Evolutionary conservation across 768 basidiomycete genomes (phyloP).

Genomic region (Brasilioporus rufonigricans): DNA sequence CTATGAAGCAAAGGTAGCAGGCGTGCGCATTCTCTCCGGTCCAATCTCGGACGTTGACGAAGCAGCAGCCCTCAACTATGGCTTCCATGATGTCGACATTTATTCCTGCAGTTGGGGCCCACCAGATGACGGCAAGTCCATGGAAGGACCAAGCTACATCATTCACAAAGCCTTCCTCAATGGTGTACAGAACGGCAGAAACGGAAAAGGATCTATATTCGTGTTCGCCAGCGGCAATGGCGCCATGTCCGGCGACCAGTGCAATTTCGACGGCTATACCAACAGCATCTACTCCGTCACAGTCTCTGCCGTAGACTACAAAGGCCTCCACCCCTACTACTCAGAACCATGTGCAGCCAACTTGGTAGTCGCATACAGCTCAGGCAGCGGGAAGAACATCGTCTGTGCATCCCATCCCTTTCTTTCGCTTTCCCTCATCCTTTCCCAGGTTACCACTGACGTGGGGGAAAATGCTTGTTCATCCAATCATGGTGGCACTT

Average conservation of each 20-base stretch:
- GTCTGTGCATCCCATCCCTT: slow-evolving; percentile 46
- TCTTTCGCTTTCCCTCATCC: slow-evolving; percentile 13
- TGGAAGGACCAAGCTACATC: slow-evolving; percentile 91
- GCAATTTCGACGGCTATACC: slow-evolving; percentile 99
- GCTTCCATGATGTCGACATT: slow-evolving; percentile 87
- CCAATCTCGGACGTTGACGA: slow-evolving; percentile 96
- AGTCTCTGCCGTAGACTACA: slow-evolving; percentile 91
- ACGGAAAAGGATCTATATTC: slow-evolving; percentile 88
- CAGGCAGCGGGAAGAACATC: slow-evolving; percentile 90
- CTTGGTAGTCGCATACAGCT: slow-evolving; percentile 94
- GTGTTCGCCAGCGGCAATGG: slow-evolving; percentile 99
- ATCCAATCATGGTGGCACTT: slow-evolving; percentile 87
- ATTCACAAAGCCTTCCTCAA: slow-evolving; percentile 94
- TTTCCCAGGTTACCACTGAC: slow-evolving; percentile 85
- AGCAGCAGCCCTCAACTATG: slow-evolving; percentile 91
- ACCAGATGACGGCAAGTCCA: slow-evolving; percentile 88
- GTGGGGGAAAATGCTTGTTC: slow-evolving; percentile 83
- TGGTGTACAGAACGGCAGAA: slow-evolving; percentile 86
- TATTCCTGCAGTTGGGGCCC: slow-evolving; percentile 98
- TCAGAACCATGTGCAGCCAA: slow-evolving; percentile 98
- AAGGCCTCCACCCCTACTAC: slow-evolving; percentile 93
- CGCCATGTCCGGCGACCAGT: slow-evolving; percentile 87
- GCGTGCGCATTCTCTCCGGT: slow-evolving; percentile 92
- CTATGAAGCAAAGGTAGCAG: slow-evolving; percentile 87
- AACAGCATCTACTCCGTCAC: slow-evolving; percentile 97